Base-by-base conservation (phyloP, 306 rosid species). In the Castanopsis chinensis region DNA sequence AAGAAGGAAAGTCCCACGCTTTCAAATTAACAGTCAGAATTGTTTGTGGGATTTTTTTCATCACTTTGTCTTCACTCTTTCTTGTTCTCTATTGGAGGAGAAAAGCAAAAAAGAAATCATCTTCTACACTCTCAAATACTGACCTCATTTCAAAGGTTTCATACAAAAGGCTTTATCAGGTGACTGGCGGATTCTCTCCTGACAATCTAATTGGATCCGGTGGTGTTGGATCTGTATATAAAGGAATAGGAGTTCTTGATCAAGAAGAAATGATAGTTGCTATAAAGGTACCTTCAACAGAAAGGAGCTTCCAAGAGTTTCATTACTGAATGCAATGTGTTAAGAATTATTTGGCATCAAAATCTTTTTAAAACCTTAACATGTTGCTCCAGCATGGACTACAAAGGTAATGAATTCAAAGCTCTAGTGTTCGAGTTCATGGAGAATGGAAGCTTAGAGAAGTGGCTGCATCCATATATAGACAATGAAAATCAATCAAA, bases 261-360 rank as follows among this genome's bases (percentile, higher is more conserved):
- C 54, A 65, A 3, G 68, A 80, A n/a, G 80, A 69, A 12, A 77
- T 2, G 35, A 11, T 43, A 1, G 78, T 77, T 74, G 87, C 85
- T 33, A 56, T 84, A n/a, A 84, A 84, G 33, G 87, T 84, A 80
- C 18, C 79, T 84, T 30, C 77, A 84, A 60, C 70, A 17, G 5
- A 80, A 77, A 33, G 82, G 80, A 35, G 82, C 74, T 35, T 6
- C 41, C 1, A 35, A 6, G 8, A 35, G 41, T 35, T 6, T 35
- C 41, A 35, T 35, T 35, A 9, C 41, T 35, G 41, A 35, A 35
- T 35, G 41, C 41, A 6, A 35, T 6, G 8, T 6, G 41, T 6
- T 35, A 6, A 35, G 1, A 35, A 35, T 1, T 6, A 35, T 1
- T 35, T 9, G 41, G 41, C 41, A 5, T 35, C 9, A 2, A 6